Evolutionary conservation across 805 yeast genomes (phyloP), one percentile per base, ranked within the genome.

Genomic region (Wickerhamomyces rabaulensis): DNA sequence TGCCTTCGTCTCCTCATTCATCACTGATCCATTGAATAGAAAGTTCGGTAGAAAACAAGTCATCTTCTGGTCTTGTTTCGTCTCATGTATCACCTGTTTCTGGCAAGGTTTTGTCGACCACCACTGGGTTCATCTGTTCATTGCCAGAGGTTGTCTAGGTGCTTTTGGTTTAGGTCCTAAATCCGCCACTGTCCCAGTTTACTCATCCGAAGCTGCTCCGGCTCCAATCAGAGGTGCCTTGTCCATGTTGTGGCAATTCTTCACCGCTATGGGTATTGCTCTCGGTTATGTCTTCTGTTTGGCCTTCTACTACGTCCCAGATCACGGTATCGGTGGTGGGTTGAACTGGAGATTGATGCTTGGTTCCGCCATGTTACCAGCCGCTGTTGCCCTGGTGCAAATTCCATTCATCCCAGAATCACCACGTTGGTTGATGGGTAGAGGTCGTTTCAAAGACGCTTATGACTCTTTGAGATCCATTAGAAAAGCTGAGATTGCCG

Each of bases 341-440:
- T 70, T 83, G 55, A 76, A 76, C 55, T 83, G 90, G 89, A 72
- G 90, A 64, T 67, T 83, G 47, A 83, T 81, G 86, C 66, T 83
- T 43, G 87, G 78, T 9, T 76, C 82, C 20, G 89, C 88, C 8
- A 71, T 77, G 70, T 65, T 83, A 35, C 89, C 89, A 1, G 87
- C 90, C 0, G 55, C 80, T 39, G 60, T 78, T 46, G 84, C 83
- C 9, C 64, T 78, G 48, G 55, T 69, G 47, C 88, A 82, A 62
- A 75, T 83, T 41, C 83, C 81, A 29, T 80, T 76, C 58, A 81
- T 83, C 49, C 88, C 89, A 8, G 90, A 83, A 58, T 80, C 87
- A 3, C 90, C 90, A 38, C 73, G 87, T 65, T 83, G 89, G 89
- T 69, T 82, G 50, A 80, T 83, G 85, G 87, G 86, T 65, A 80